Evolutionary conservation across 2,329 filamentous ascomycete genomes (phyloP), one percentile per base, ranked within the genome.

Genomic region (Colletotrichum kahawae): DNA sequence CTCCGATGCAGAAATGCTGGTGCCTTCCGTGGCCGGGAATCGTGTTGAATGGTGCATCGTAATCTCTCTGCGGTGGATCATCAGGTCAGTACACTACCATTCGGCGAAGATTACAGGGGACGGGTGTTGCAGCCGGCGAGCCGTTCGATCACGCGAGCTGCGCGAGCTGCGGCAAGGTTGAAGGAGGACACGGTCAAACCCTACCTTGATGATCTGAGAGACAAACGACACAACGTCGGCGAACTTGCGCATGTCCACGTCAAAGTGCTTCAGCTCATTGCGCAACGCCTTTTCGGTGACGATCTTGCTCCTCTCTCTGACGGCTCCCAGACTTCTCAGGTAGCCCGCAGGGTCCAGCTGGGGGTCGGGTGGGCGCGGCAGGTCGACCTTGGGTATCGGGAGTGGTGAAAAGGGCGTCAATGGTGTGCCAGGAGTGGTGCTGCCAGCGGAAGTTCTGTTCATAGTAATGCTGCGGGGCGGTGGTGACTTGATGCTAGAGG

Each of bases 191-290:
- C 13, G 12, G 29, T 48, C 14, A 14, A 16, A 38, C 81, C 89
- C 78, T 87, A 96, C 95, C 93, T 97, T 98, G 87, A 98, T 98
- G 77, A 98, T 96, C 54, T 94, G 93, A n/a, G 96, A 93, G 12
- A 98, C 94, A 82, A 98, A 98, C 59, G 90, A 90, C 16, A 96
- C 95, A 1, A 96, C 96, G 78, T 96, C 94, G 60, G 89, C 85
- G 82, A 98, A 96, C 84, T 96, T 97, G 85, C 85, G 85, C 89
- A 96, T 92, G 84, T 98, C 96, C 63, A 98, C 95, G 78, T 95
- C 93, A 80, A 98, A 98, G 83, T 98, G 96, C 79, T 91, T 91
- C 76, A 98, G 89, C 79, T 94, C 89, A 81, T 98, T 95, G 78
- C 88, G 89, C 80, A 94, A 89, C 12, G 95, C 95, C 87, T 94